Evolutionary conservation across 345 rosid genomes (phyloP).

Genomic region (Rhizophora mangle): DNA sequence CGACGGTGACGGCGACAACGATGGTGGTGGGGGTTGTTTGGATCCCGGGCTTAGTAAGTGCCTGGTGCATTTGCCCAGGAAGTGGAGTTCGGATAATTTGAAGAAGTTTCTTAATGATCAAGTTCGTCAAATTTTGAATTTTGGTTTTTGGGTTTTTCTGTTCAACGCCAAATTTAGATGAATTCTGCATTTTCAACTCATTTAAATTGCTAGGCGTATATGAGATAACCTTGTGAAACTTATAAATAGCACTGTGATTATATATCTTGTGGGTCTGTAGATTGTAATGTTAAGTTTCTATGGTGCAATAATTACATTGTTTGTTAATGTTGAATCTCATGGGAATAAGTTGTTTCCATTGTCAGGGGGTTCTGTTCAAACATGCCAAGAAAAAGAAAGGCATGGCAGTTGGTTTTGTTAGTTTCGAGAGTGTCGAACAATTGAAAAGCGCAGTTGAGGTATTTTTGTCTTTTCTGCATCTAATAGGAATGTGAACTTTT

Average conservation of each 20-base stretch:
- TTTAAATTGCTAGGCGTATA: no score
- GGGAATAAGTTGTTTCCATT: slow-evolving; percentile 6
- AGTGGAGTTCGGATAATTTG: slow-evolving; percentile 60
- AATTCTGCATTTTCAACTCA: no score
- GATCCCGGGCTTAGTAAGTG: slow-evolving; percentile 65
- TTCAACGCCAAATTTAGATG: no score
- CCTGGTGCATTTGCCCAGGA: slow-evolving; percentile 67
- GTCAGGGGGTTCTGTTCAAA: slow-evolving; percentile 55
- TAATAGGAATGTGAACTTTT: slow-evolving; percentile 5
- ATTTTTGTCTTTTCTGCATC: not conserved
- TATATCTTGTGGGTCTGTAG: no score
- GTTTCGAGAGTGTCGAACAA: slow-evolving; percentile 64
- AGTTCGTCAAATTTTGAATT: slow-evolving; percentile 28
- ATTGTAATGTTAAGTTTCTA: no score
- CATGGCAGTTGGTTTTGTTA: slow-evolving; percentile 80
- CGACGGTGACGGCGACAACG: slow-evolving; percentile 40
- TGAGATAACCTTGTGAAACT: no score
- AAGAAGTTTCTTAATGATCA: slow-evolving; percentile 60
- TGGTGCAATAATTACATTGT: no score
- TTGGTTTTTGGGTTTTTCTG: no score
- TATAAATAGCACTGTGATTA: no score
- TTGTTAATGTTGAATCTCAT: not conserved
- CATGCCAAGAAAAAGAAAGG: slow-evolving; percentile 79
- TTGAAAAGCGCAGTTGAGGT: slow-evolving; percentile 62
- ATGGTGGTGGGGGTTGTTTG: slow-evolving; percentile 33